Evolutionary conservation across 2,329 filamentous ascomycete genomes (phyloP).

Genomic region (Amphichorda felina): DNA sequence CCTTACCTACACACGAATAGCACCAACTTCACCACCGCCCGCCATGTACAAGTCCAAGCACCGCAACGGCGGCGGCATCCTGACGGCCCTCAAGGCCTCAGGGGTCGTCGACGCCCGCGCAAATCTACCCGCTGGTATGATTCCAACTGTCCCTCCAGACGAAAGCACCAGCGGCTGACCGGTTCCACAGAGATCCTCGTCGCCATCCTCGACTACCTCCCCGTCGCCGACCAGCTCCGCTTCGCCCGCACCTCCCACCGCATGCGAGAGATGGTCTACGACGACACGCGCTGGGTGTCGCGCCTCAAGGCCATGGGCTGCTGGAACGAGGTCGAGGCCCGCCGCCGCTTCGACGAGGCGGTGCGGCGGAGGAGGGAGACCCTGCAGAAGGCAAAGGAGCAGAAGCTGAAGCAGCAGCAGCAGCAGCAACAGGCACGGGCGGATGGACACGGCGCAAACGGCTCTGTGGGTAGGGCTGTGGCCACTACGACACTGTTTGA

Average conservation of each 20-base stretch:
- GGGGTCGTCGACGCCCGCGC: conserved; percentile 72
- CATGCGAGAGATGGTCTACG: conserved; percentile 96
- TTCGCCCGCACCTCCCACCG: conserved; percentile 77
- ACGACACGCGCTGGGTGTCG: conserved; percentile 90
- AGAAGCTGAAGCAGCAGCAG: conserved; percentile 7
- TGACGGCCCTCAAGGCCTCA: conserved; percentile 68
- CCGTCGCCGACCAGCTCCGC: conserved; percentile 71
- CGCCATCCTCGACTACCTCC: conserved; percentile 79
- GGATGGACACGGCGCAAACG: neutral
- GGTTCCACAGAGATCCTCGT: conserved; percentile 62
- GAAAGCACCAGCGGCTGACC: neutral
- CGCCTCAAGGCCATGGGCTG: conserved; percentile 76
- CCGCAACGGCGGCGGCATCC: conserved; percentile 37
- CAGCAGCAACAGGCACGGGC: conserved; percentile 5
- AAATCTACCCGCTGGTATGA: conserved; percentile 66
- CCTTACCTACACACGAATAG: neutral
- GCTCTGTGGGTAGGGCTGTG: conserved; percentile 10
- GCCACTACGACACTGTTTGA: conserved; percentile 56
- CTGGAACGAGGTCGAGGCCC: conserved; percentile 84
- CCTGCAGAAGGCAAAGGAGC: conserved; percentile 7
- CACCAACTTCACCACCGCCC: neutral
- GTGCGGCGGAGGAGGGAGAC: conserved; percentile 50
- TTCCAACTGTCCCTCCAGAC: neutral
- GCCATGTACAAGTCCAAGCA: conserved; percentile 1
- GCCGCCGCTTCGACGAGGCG: conserved; percentile 66